Percentiles rank a stretch among this genome's conserved stretches.
phyloP scores from a whole-genome alignment of 2,329 filamentous ascomycete species.

The Ascochyta koolunga region DNA sequence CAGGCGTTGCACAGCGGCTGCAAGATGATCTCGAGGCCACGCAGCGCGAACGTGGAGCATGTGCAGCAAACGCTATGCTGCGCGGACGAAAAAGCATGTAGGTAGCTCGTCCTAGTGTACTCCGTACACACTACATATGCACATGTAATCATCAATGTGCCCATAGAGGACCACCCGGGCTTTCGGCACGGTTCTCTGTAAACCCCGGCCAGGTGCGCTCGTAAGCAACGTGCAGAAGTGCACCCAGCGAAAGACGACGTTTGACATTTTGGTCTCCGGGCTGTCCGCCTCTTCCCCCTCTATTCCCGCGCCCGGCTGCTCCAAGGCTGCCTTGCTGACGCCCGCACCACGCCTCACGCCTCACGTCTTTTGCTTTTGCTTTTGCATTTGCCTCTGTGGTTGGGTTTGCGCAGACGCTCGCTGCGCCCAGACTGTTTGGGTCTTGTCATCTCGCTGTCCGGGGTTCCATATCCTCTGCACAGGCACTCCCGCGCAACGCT shows the following conservation, averaged over 20 bases:
- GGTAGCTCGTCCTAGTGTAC: no score
- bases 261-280: constrained; percentile 12
- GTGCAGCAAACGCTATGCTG: neutral
- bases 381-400: no score
- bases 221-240: constrained; percentile 15
- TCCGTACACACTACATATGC: no score
- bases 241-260: constrained; percentile 4
- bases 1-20: constrained; percentile 8
- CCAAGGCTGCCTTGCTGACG: constrained; percentile 8
- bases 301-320: constrained; percentile 10
- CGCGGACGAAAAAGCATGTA: constrained; percentile 8
- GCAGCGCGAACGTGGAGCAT: constrained; percentile 10
- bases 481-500: constrained; percentile 6
- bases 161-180: neutral
- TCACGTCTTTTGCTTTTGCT: neutral
- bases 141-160: no score
- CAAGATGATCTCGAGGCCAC: constrained; percentile 12
- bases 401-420: constrained; percentile 6
- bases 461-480: constrained; percentile 23
- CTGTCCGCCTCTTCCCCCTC: constrained; percentile 10
- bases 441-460: constrained; percentile 14
- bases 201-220: constrained; percentile 18
- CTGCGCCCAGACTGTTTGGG: constrained; percentile 13
- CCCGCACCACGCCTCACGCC: neutral
- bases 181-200: constrained; percentile 14